Percentiles rank a stretch among this genome's conserved stretches.
Conservation (phyloP, 805 yeast genomes). For the Teunomyces stri region DNA sequence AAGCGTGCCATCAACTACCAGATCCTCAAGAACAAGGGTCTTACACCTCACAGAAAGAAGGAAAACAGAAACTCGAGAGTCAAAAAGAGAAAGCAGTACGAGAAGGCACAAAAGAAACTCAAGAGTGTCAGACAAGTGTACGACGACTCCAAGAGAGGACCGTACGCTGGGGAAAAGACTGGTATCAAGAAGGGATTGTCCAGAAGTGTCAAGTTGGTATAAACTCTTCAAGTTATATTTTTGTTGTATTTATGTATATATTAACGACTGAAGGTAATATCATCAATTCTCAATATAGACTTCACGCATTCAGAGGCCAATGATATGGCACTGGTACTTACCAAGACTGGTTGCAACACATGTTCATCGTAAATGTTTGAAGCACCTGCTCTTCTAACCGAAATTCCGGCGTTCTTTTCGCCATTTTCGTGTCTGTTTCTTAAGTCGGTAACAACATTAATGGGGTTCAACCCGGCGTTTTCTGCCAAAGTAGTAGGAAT, state of each 20-base stretch:
- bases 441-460: slow-evolving; percentile 86
- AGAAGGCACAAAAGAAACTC: slow-evolving; percentile 89
- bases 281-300: slow-evolving; percentile 94
- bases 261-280: slow-evolving; percentile 81
- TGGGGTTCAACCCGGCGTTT: slow-evolving; percentile 90
- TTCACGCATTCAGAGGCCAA: slow-evolving; percentile 96
- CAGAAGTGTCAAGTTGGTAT: slow-evolving; percentile 74
- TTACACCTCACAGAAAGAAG: slow-evolving; percentile 89
- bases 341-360: slow-evolving; percentile 94
- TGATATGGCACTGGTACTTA: slow-evolving; percentile 89
- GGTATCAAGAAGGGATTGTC: slow-evolving; percentile 95
- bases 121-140: slow-evolving; percentile 89
- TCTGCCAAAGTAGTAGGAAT: slow-evolving; percentile 94
- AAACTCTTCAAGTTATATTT: background rate
- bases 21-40: slow-evolving; percentile 93
- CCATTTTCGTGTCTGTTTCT: slow-evolving; percentile 90
- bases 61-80: slow-evolving; percentile 94
- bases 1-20: slow-evolving; percentile 95
- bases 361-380: slow-evolving; percentile 90
- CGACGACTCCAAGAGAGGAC: slow-evolving; percentile 60
- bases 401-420: slow-evolving; percentile 90
- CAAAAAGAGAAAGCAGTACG: slow-evolving; percentile 97
- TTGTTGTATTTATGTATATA: background rate
- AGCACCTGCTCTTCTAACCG: slow-evolving; percentile 91
- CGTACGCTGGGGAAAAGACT: slow-evolving; percentile 91